Evolutionary conservation across 768 basidiomycete genomes (phyloP).

Genomic region (Sistotremastrum niveocremeum): DNA sequence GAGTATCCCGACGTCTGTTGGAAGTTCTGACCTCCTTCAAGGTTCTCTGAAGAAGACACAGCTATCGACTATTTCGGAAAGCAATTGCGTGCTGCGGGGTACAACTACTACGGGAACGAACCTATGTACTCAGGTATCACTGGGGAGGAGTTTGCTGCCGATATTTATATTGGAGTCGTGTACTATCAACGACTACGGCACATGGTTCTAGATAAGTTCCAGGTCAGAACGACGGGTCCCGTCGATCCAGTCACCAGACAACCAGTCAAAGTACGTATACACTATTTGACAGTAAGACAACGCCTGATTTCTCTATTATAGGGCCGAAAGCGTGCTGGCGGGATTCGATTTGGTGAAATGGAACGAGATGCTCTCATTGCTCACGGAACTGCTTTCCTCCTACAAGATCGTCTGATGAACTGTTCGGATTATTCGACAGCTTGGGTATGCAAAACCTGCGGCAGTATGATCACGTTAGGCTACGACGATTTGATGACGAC

Average conservation of each 20-base stretch:
- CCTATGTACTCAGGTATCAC: constrained; percentile 99
- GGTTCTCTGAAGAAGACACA: constrained; percentile 94
- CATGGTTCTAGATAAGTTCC: constrained; percentile 99
- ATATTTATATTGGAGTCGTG: constrained; percentile 96
- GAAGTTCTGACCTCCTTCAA: constrained; percentile 18
- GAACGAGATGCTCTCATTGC: constrained; percentile 98
- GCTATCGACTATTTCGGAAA: constrained; percentile 96
- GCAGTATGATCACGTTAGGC: constrained; percentile 88
- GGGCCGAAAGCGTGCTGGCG: constrained; percentile 97
- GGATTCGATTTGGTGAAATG: constrained; percentile 99
- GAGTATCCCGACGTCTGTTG: constrained; percentile 2
- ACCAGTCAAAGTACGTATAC: constrained; percentile 73
- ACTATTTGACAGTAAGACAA: background rate
- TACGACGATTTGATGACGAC: constrained; percentile 74
- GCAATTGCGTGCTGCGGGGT: constrained; percentile 84
- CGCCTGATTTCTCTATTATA: constrained; percentile 17
- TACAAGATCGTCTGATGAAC: constrained; percentile 98
- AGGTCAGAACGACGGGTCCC: constrained; percentile 95
- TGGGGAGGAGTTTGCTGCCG: constrained; percentile 94
- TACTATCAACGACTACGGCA: constrained; percentile 98
- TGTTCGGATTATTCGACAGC: constrained; percentile 99
- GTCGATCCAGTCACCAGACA: constrained; percentile 93
- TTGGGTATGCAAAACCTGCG: constrained; percentile 96
- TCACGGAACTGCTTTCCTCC: constrained; percentile 94
- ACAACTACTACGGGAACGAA: constrained; percentile 98